Base-by-base conservation (phyloP, 805 yeast genomes). In the Metschnikowia arizonensis region DNA sequence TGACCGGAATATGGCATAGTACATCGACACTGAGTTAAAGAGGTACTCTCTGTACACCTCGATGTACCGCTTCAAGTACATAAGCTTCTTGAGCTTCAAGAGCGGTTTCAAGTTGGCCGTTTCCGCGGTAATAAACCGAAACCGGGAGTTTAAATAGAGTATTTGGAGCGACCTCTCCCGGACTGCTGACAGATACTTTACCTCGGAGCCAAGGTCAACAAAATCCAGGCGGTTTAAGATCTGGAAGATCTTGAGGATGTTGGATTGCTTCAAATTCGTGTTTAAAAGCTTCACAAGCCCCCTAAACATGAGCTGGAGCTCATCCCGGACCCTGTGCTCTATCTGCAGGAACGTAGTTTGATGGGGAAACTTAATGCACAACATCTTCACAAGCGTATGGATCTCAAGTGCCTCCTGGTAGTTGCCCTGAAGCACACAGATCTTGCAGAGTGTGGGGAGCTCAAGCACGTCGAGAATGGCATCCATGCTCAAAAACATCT, bases 391-490 rank as follows among this genome's bases (percentile, higher is more conserved):
- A 56, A 86, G 81, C 25, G 85, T 76, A 10, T 89, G 84, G 11
- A 91, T 77, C 60, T 91, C 96, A 29, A 91, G 75, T 8, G 97
- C 89, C 57, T 89, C 96, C 28, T 88, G 85, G 59, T 90, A 93
- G 57, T 85, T 86, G 0, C 96, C 96, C 38, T 85, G 83, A 39
- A 79, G 73, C 9, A 90, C 87, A 63, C 97, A 88, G n/a, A 90
- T 81, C 39, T 82, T 76, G 28, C 91, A 82, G 39, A 91, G 62
- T 1, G 95, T 76, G 1, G 99, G 97, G 28, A 93, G 67, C 58
- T 88, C 96, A 53, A 91, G 68, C 8, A 90, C 75, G 55, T 87
- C 96, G 49, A 84, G 76, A 9, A 90, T 72, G 32, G 81, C 78
- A 50, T 83, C 89, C 57, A 88, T 76, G 53, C 85, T 83, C 39